Percentiles rank a stretch among this genome's conserved stretches.
Conservation (phyloP, 2,329 filamentous ascomycete genomes). For the Diaporthe australafricana region DNA sequence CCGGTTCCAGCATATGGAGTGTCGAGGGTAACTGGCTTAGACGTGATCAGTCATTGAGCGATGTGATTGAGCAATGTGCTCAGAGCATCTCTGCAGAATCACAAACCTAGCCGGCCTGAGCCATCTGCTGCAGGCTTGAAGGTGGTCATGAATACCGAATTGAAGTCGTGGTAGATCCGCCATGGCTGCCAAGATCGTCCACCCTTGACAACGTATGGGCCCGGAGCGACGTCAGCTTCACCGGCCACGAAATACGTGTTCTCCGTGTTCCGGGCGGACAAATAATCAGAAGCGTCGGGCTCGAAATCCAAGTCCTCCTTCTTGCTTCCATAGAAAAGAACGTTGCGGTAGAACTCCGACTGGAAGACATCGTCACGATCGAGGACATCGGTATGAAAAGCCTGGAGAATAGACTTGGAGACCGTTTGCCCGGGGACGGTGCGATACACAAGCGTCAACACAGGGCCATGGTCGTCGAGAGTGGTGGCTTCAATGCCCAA, state of each 20-base stretch:
- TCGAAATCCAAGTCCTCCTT: background rate
- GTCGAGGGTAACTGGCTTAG: background rate
- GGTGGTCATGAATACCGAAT: background rate
- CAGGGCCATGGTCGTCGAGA: background rate
- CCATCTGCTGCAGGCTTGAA: background rate
- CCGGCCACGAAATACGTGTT: background rate
- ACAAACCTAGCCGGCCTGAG: background rate
- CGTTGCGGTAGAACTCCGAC: background rate
- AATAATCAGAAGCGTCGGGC: background rate
- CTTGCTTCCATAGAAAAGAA: background rate
- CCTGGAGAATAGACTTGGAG: background rate
- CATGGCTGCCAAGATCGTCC: slow-evolving; percentile 1
- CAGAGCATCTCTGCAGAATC: background rate
- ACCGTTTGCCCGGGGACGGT: background rate
- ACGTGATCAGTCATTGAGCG: background rate
- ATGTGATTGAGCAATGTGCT: too few relatives aligned
- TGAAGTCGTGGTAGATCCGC: slow-evolving; percentile 6
- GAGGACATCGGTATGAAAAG: background rate
- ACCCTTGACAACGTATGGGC: background rate
- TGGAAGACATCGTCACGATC: background rate
- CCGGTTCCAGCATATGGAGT: background rate
- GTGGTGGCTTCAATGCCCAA: background rate
- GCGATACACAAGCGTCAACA: background rate
- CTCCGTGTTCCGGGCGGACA: background rate
- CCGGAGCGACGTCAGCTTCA: background rate